Evolutionary conservation across 2,329 filamentous ascomycete species (phyloP), one percentile per base, ranked within the genome.

Genomic region (Lomentospora prolificans): DNA sequence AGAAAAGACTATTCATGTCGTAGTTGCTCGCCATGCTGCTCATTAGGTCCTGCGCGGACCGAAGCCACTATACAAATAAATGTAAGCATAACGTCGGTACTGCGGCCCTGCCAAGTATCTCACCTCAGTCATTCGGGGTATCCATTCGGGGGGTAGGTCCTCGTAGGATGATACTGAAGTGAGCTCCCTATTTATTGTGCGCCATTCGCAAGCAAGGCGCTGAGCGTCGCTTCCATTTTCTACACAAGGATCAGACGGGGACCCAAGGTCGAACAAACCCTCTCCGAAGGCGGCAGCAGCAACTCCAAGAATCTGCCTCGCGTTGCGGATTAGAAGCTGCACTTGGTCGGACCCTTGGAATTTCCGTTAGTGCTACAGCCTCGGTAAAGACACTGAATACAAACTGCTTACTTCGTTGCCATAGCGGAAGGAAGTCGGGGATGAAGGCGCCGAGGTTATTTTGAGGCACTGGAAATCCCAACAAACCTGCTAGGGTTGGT

Each of bases 21-120:
- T 99, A 99, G 66, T 96, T 95, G 68, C 90, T 96, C 3, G 94
- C 91, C 66, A 94, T 90, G 63, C 84, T 86, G 63, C 89, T 95
- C 79, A 99, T 88, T 14, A 90, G 72, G 22, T 80, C 76, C 67
- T 97, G 94, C 1, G 90, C 87, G 56, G 76, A 73, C 53, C 75
- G 79, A 53, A 90, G 79, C 76, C 94, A 95, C 68, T 60, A 52
- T 7, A 33, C 8, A 8, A 22, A 19, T 3, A 30, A 5, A 25
- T 24, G 51, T 41, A 5, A 9, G 8, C 36, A 5, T 41, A 41
- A 17, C 4, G 30, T 17, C 22, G 7, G 3, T 44, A 19, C 3
- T 48, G 22, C 17, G 24, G 7, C 7, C 5, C 12, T 6, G 22
- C 44, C 5, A 12, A 48, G 44, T 48, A 6, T 24, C 41, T 50